Conservation (phyloP, 2,329 filamentous ascomycete species). For the Alternaria postmessia region DNA sequence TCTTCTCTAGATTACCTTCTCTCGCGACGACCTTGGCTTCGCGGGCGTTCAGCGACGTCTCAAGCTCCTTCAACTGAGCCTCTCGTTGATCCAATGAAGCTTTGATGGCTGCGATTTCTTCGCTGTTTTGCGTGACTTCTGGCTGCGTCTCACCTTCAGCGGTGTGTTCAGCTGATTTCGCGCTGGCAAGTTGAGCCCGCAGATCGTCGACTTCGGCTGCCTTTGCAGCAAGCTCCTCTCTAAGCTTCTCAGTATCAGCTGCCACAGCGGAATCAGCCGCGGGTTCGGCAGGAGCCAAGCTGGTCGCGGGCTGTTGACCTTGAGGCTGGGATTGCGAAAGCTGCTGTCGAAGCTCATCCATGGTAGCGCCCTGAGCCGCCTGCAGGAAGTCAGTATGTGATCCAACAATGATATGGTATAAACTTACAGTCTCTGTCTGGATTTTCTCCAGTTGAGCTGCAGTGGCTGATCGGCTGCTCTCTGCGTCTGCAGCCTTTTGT, state of each 20-base stretch:
- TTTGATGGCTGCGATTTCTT: slow-evolving; percentile 52
- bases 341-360: slow-evolving; percentile 47
- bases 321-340: slow-evolving; percentile 40
- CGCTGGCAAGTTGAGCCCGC: slow-evolving; percentile 46
- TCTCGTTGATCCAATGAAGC: slow-evolving; percentile 44
- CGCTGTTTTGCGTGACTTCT: slow-evolving; percentile 59
- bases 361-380: slow-evolving; percentile 52
- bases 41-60: slow-evolving; percentile 55
- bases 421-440: slow-evolving; percentile 64
- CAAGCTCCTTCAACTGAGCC: slow-evolving; percentile 43
- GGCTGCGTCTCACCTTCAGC: slow-evolving; percentile 15
- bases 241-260: slow-evolving; percentile 29
- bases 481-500: slow-evolving; percentile 29
- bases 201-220: slow-evolving; percentile 58
- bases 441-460: slow-evolving; percentile 62
- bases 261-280: slow-evolving; percentile 13
- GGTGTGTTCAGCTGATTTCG: slow-evolving; percentile 16
- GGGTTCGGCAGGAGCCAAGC: slow-evolving; percentile 11
- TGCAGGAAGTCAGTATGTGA: slow-evolving; percentile 28
- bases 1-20: slow-evolving; percentile 33
- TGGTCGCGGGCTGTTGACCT: slow-evolving; percentile 19
- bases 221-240: slow-evolving; percentile 53
- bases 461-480: slow-evolving; percentile 52
- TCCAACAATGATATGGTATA: background rate
- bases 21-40: slow-evolving; percentile 25